Base-by-base conservation (phyloP, 495 filamentous ascomycete genomes). In the Penicillium simplicissimum region DNA sequence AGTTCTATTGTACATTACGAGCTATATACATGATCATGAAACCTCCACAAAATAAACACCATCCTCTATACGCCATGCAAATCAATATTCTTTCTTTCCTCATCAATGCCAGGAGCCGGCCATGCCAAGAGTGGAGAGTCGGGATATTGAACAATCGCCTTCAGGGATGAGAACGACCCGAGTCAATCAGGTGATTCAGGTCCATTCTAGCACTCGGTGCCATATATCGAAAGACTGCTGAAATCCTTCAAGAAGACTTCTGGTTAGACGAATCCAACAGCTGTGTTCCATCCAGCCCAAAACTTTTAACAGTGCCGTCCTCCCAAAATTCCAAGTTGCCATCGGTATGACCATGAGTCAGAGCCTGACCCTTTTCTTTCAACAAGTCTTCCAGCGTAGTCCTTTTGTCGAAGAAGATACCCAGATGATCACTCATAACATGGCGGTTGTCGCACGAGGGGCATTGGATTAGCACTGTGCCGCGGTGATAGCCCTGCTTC, bases 401-500 rank as follows among this genome's bases (percentile, higher is more conserved):
- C 51, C 67, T 67, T 47, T 72, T 61, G 33, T 82, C 79, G 33
- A 74, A 75, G 63, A 82, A 82, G 38, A 82, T 79, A 14, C 75
- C 73, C 43, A 98, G 76, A 76, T 99, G 90, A 76, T 99, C 95
- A 69, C 84, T 87, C 67, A 99, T 97, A 57, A 98, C 78, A 79
- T 99, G 95, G 21, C 92, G 82, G 66, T 89, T 90, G 66, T 87
- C 82, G 74, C 95, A 99, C 0, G 75, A 74, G 1, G 93, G 93
- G 69, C 95, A 99, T 35, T 85, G 86, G 49, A 99, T 92, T 45
- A 98, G 77, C 14, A 96, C 89, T 0, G 90, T 90, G 25, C 95
- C 95, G 25, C 87, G 76, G 72, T 97, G 92, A 71, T 97, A 99
- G 14, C 90, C 95, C 62, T 96, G 95, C 75, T 97, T 97, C 23